These are phyloP conservation scores for Phytophthora pinifolia DNA, from an alignment of 352 stramenopile genomes.

Conservation along the genomic window DNA sequence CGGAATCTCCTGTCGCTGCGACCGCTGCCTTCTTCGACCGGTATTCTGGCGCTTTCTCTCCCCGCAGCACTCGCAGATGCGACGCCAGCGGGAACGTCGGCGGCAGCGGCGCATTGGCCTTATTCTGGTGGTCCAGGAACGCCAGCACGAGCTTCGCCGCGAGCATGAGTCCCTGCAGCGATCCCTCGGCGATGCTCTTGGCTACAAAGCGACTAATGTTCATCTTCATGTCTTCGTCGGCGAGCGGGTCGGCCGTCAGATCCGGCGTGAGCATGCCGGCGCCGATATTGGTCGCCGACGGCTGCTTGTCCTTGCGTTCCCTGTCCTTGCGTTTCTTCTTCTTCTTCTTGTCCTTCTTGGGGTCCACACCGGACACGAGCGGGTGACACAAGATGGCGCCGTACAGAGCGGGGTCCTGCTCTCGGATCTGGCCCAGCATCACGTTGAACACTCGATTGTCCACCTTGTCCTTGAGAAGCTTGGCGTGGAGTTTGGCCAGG, in stretches of 20 bases:
- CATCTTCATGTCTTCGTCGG: conserved; percentile 49
- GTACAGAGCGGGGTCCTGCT: conserved; percentile 80
- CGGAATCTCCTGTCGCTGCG: background rate
- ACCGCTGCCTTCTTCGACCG: conserved; percentile 20
- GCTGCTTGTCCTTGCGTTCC: conserved; percentile 71
- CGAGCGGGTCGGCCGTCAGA: conserved; percentile 56
- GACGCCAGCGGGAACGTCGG: conserved; percentile 52
- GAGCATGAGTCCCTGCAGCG: conserved; percentile 73
- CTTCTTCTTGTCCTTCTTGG: conserved; percentile 81
- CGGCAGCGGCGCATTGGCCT: conserved; percentile 9
- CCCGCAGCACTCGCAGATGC: conserved; percentile 75
- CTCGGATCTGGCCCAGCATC: conserved; percentile 77
- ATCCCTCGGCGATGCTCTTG: conserved; percentile 72
- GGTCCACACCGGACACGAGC: conserved; percentile 74
- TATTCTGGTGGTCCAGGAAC: conserved; percentile 35
- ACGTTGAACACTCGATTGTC: conserved; percentile 77
- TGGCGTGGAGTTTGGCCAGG: conserved; percentile 47
- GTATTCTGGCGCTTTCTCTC: conserved; percentile 60
- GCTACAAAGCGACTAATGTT: conserved; percentile 81
- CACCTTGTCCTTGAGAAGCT: conserved; percentile 65
- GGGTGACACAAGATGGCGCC: conserved; percentile 84
- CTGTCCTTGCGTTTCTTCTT: conserved; percentile 86
- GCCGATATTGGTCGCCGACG: conserved; percentile 30
- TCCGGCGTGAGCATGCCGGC: conserved; percentile 74
- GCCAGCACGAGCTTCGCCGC: conserved; percentile 70